A percentile compares a stretch with the other conserved stretches of the same genome.
These are phyloP conservation scores for Trametopsis cervina DNA, from an alignment of 768 basidiomycete genomes.

Conservation along the genomic window DNA sequence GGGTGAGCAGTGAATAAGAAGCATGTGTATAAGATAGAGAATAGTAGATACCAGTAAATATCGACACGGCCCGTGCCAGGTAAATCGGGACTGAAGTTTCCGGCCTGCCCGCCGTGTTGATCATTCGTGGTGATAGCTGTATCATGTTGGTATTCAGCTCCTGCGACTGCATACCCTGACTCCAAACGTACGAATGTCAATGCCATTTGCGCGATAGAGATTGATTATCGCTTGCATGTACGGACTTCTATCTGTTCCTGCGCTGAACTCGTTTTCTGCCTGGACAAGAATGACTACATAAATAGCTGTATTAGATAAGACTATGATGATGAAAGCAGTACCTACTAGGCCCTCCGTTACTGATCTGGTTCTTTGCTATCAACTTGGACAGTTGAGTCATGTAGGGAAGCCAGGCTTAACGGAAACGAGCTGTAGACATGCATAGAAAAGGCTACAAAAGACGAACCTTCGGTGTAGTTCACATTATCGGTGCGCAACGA, in stretches of 20 bases:
- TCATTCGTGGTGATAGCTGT: constrained; percentile 44
- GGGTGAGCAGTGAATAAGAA: not conserved
- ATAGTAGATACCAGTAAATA: constrained; percentile 36
- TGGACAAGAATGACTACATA: constrained; percentile 40
- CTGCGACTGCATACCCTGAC: too few species aligned
- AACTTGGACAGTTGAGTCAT: constrained; percentile 42
- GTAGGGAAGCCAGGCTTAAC: constrained; percentile 48
- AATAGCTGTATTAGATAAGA: constrained; percentile 1
- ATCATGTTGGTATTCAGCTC: too few species aligned
- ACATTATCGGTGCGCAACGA: constrained; percentile 42
- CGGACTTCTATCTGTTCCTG: constrained; percentile 32
- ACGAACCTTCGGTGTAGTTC: constrained; percentile 39
- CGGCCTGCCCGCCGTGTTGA: constrained; percentile 39
- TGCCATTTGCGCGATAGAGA: constrained; percentile 36
- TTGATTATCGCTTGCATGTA: constrained; percentile 47
- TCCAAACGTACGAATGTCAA: constrained; percentile 41
- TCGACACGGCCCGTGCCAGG: constrained; percentile 38
- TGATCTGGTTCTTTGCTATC: constrained; percentile 48
- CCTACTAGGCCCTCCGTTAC: constrained; percentile 51
- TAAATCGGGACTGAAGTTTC: constrained; percentile 44
- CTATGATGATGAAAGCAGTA: constrained; percentile 12
- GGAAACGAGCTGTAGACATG: not conserved
- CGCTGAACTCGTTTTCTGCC: constrained; percentile 51
- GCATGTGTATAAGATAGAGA: not conserved
- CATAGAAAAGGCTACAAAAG: too few species aligned